Evolutionary conservation across 805 yeast genomes (phyloP), one percentile per base, ranked within the genome.

Genomic region (Barnettozyma populi): DNA sequence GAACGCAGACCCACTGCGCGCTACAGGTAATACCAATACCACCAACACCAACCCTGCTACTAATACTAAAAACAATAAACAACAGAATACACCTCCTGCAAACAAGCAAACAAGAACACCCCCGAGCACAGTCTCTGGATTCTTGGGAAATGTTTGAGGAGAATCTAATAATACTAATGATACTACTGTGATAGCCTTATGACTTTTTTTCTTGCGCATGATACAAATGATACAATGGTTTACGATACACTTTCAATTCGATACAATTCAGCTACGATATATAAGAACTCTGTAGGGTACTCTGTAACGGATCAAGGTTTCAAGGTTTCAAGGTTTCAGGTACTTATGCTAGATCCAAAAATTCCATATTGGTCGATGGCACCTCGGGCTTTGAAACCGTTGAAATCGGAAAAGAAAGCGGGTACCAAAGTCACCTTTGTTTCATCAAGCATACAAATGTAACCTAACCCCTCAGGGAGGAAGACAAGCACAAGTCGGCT

Each of bases 71-170:
- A 7, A 4, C 16, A 7, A 11, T 14, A 11, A 29, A 29, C 32
- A 29, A 11, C 16, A 29, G 13, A 29, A 9, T 7, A 3, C 16
- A 11, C 32, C 32, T 11, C 13, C 37, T 35, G 18, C 19, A 9
- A 35, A 35, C 7, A 35, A 18, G 37, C 37, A 18, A 18, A 35
- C 32, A 5, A 29, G 37, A 35, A 9, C 37, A 8, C 21, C 38
- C 14, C 47, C 45, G 25, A 44, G 41, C 32, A 47, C 50, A 1
- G 36, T 47, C 4, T 47, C 50, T 10, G 40, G 41, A 9, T 47
- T 35, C 20, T 31, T 47, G 18, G 36, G 41, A 7, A 21, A 37
- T n/a, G 16, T 29, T 14, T 29, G 32, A 29, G 11, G 13, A 29
- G 16, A 14, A n/a, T 29, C 13, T 29, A 29, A 29, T 29, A 29